Evolutionary conservation across 192 early-diverging fungal genomes (phyloP), one percentile per base, ranked within the genome.

Genomic region (Podochytrium sp.): DNA sequence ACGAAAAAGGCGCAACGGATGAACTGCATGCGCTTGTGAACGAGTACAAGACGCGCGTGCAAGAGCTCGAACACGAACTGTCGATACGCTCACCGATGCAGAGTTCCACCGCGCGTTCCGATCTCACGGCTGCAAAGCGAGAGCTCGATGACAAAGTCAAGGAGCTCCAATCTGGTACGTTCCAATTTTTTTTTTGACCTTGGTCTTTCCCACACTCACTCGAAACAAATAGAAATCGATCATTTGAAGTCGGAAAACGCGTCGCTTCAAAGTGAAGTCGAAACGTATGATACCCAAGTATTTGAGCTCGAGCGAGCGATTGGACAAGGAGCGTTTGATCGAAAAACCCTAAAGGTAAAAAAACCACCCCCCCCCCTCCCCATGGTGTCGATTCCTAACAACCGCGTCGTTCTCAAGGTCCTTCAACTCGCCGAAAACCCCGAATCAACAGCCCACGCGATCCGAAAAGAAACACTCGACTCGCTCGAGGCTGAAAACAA

Each of bases 371-470:
- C 10, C 14, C 25, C 29, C 16, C 25, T 16, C 29, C 6, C 4
- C 32, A 0, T 56, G 6, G 6, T 56, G 6, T 23, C 12, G 6
- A 23, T 12, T 5, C 12, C 12, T 18, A 56, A 12, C 12, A 56
- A 64, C 7, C 34, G 32, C 14, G 5, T 23, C 52, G 5, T 25
- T 55, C 33, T 3, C 33, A 34, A 68, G 71, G 82, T 95, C 23
- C 80, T 95, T 51, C 84, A 91, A 76, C 78, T 93, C n/a, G 84
- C 83, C 23, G 90, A 93, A 50, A 95, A 93, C 74, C 94, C 92
- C 3, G 87, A 91, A 16, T 76, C 87, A 1, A 76, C 64, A 18
- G 90, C 91, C 62, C 86, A 82, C 55, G 87, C 85, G 33, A 87
- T 93, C 59, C 88, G 92, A n/a, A 85, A 92, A 47, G 78, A 80